These are phyloP conservation scores for Dendrobium officinale DNA, from an alignment of 106 monocot species.

Conservation along the genomic window DNA sequence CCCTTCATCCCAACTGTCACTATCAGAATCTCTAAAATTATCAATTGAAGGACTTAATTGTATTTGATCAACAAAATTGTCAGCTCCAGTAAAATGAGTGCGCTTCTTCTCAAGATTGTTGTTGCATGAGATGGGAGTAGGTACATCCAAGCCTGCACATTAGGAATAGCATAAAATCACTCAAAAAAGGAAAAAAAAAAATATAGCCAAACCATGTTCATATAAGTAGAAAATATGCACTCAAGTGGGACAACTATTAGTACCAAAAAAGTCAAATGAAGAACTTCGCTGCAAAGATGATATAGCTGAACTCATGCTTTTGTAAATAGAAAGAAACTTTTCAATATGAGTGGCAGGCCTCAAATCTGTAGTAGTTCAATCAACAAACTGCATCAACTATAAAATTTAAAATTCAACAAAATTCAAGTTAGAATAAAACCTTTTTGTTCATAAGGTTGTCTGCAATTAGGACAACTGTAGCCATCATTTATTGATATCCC, in stretches of 20 bases:
- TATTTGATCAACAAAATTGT: constrained; percentile 5
- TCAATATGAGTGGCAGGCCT: constrained; percentile 53
- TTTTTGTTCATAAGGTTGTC: constrained; percentile 34
- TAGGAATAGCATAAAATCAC: not conserved
- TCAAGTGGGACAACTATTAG: not conserved
- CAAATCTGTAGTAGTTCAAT: constrained; percentile 39
- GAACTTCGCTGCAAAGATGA: constrained; percentile 21
- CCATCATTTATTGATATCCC: constrained; percentile 11
- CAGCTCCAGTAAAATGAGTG: not conserved
- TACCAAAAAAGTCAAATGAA: constrained; percentile 34
- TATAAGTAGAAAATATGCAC: not conserved
- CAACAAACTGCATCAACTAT: not conserved
- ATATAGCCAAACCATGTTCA: not conserved
- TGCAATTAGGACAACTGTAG: constrained; percentile 47
- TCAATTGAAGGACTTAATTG: constrained; percentile 9
- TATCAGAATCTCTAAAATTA: constrained; percentile 14
- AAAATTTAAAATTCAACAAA: not conserved
- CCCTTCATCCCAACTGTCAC: constrained; percentile 8
- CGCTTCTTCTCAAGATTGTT: constrained; percentile 3
- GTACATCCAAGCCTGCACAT: not conserved
- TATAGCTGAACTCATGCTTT: constrained; percentile 55
- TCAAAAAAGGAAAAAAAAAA: not conserved
- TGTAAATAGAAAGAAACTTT: constrained; percentile 52
- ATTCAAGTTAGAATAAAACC: constrained; percentile 27
- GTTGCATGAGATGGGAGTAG: constrained; percentile 10